These are phyloP conservation scores for Pyrenophora tritici-repentis DNA, from an alignment of 2,329 filamentous ascomycete genomes.

Conservation along the genomic window DNA sequence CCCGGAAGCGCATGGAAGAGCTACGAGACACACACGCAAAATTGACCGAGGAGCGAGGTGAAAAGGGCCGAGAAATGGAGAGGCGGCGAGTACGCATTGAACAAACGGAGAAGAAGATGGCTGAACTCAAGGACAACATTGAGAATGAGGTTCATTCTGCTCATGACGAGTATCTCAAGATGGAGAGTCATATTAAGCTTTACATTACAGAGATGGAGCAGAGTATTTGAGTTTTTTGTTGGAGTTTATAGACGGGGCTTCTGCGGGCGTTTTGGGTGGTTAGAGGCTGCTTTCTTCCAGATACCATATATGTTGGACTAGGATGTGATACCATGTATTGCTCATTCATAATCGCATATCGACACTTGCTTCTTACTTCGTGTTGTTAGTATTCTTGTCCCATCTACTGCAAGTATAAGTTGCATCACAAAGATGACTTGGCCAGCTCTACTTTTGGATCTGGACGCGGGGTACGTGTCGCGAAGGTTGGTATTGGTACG, in stretches of 20 bases:
- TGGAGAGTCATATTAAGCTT: slow-evolving; percentile 94
- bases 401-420: no score
- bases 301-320: slow-evolving; percentile 4
- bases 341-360: background rate
- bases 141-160: slow-evolving; percentile 90
- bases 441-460: no score
- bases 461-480: no score
- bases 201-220: slow-evolving; percentile 99
- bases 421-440: no score
- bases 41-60: slow-evolving; percentile 80
- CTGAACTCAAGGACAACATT: slow-evolving; percentile 95
- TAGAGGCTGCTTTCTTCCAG: slow-evolving; percentile 2
- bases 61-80: slow-evolving; percentile 92
- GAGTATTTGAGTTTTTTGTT: slow-evolving; percentile 50
- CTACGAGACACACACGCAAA: slow-evolving; percentile 77
- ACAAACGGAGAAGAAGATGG: slow-evolving; percentile 99
- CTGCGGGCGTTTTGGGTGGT: slow-evolving; percentile 6
- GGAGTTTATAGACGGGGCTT: background rate
- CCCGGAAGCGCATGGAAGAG: slow-evolving; percentile 89
- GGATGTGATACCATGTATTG: slow-evolving; percentile 13
- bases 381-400: no score
- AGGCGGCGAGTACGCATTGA: slow-evolving; percentile 90
- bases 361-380: background rate
- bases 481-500: no score
- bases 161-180: slow-evolving; percentile 93